These are phyloP conservation scores for Kwoniella shivajii DNA, from an alignment of 1,284 basidiomycete species.

Conservation along the genomic window DNA sequence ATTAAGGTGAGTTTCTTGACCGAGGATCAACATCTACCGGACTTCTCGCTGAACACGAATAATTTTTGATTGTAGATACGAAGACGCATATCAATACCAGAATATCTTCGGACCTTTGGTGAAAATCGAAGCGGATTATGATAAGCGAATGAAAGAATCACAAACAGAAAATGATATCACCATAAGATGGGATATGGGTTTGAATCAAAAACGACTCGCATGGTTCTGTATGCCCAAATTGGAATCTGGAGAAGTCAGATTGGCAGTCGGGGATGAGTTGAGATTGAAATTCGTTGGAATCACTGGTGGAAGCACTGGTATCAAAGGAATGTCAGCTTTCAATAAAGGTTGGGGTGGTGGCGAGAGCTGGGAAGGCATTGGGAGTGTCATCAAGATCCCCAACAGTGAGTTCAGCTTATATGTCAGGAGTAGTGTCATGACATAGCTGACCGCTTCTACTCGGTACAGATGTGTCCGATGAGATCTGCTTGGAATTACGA, in stretches of 20 bases:
- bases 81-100: conserved; percentile 99
- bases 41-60: not conserved
- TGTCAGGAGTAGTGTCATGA: too few relatives aligned
- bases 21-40: too few relatives aligned
- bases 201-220: conserved; percentile 96
- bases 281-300: conserved; percentile 87
- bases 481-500: conserved; percentile 91
- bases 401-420: conserved; percentile 71
- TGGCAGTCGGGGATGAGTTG: conserved; percentile 96
- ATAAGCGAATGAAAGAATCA: conserved; percentile 95
- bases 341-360: conserved; percentile 59
- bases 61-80: conserved; percentile 72
- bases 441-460: not conserved
- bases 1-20: conserved; percentile 58
- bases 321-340: conserved; percentile 43
- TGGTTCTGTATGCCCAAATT: conserved; percentile 96
- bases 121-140: conserved; percentile 99
- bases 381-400: conserved; percentile 99
- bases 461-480: conserved; percentile 84
- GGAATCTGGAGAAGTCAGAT: conserved; percentile 94
- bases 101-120: conserved; percentile 98
- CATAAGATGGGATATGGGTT: conserved; percentile 94
- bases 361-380: conserved; percentile 86
- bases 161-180: conserved; percentile 97
- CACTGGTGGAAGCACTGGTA: conserved; percentile 61